Conservation (phyloP, 139 green algal species). For the Chlorokybus atmophyticus region DNA sequence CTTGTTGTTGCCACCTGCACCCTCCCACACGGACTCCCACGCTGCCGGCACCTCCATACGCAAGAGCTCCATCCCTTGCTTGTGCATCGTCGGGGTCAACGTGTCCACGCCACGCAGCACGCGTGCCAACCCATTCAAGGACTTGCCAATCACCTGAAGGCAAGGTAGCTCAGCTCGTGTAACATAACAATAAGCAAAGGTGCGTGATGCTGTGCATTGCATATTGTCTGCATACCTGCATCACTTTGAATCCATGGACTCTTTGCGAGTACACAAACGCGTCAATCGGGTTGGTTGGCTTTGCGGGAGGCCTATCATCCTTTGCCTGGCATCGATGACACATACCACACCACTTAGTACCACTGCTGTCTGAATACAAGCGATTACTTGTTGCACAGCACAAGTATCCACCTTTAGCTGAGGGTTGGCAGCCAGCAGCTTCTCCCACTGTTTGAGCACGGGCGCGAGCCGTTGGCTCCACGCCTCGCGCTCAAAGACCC, state of each 20-base stretch:
- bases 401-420: not conserved
- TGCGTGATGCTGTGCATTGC: too few relatives aligned
- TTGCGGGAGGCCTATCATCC: too few relatives aligned
- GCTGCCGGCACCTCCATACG: slow-evolving; percentile 32
- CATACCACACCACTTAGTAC: not conserved
- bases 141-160: slow-evolving; percentile 29
- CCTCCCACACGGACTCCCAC: slow-evolving; percentile 52
- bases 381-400: not conserved
- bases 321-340: not conserved
- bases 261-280: slow-evolving; percentile 47
- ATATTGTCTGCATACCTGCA: too few relatives aligned
- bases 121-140: slow-evolving; percentile 25
- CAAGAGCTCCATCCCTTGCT: slow-evolving; percentile 25
- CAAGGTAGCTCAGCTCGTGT: too few relatives aligned
- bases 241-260: slow-evolving; percentile 20
- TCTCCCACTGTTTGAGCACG: slow-evolving; percentile 47
- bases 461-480: slow-evolving; percentile 45
- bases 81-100: slow-evolving; percentile 16
- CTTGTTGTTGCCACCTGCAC: slow-evolving; percentile 9
- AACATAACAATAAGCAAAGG: too few relatives aligned
- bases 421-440: slow-evolving; percentile 1
- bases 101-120: slow-evolving; percentile 33
- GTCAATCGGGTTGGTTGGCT: slow-evolving; percentile 19
- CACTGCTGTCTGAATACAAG: not conserved
- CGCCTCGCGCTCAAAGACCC: slow-evolving; percentile 30